These are phyloP conservation scores for Tuber indicum DNA, from an alignment of 495 filamentous ascomycete genomes.

Conservation along the genomic window DNA sequence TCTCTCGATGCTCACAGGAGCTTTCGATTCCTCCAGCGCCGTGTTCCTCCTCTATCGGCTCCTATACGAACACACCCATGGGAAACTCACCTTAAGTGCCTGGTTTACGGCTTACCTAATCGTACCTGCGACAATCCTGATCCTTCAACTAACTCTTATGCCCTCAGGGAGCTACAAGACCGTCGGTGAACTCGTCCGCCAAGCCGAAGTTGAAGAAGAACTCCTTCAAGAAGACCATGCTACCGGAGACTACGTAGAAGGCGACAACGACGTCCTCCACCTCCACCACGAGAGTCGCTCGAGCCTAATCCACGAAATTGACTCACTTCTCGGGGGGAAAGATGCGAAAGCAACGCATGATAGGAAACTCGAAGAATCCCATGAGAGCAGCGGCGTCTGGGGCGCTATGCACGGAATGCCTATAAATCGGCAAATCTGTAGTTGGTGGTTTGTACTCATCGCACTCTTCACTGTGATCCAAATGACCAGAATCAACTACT, in stretches of 20 bases:
- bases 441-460: constrained; percentile 83
- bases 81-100: constrained; percentile 55
- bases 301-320: constrained; percentile 64
- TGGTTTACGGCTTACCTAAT: constrained; percentile 75
- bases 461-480: constrained; percentile 63
- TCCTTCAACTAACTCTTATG: constrained; percentile 68
- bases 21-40: constrained; percentile 85
- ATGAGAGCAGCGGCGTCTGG: constrained; percentile 69
- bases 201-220: constrained; percentile 65
- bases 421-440: constrained; percentile 65
- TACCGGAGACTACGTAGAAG: constrained; percentile 37
- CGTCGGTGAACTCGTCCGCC: constrained; percentile 68
- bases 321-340: constrained; percentile 63
- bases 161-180: constrained; percentile 80
- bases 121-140: constrained; percentile 63
- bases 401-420: constrained; percentile 75
- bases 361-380: constrained; percentile 54
- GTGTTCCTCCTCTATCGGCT: constrained; percentile 80
- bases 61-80: constrained; percentile 58
- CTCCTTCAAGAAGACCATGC: constrained; percentile 64
- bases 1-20: constrained; percentile 75
- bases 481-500: constrained; percentile 85
- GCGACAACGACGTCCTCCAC: constrained; percentile 56
- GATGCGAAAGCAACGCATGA: constrained; percentile 50
- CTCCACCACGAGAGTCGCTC: constrained; percentile 60